These are phyloP conservation scores for Sclerospora graminicola DNA, from an alignment of 352 stramenopile species.

Conservation along the genomic window DNA sequence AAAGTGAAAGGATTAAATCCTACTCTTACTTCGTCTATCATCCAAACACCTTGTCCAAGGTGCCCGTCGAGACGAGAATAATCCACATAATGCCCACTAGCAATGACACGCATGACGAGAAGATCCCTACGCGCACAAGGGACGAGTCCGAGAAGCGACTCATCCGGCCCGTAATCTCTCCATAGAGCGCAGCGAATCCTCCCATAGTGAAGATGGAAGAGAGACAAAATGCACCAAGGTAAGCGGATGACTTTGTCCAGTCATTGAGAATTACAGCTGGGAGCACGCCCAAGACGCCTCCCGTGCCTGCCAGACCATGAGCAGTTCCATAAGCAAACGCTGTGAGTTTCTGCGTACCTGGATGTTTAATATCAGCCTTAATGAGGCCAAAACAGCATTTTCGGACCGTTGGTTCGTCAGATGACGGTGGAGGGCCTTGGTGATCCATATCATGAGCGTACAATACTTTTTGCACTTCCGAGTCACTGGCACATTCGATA, in stretches of 20 bases:
- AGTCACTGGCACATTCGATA: constrained; percentile 9
- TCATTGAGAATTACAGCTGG: constrained; percentile 81
- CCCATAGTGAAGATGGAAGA: constrained; percentile 85
- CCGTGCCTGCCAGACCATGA: constrained; percentile 71
- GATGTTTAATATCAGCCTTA: constrained; percentile 47
- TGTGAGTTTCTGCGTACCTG: constrained; percentile 47
- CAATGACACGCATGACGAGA: constrained; percentile 59
- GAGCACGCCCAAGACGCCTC: constrained; percentile 70
- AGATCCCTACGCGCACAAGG: constrained; percentile 49
- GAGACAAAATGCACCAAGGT: constrained; percentile 80
- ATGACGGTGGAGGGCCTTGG: constrained; percentile 6
- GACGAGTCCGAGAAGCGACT: constrained; percentile 47
- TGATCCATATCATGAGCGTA: constrained; percentile 26
- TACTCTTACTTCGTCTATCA: constrained; percentile 3
- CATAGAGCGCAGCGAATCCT: constrained; percentile 71
- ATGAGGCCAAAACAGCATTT: constrained; percentile 33
- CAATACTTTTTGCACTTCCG: constrained; percentile 28
- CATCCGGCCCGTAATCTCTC: constrained; percentile 50
- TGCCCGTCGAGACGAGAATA: constrained; percentile 50
- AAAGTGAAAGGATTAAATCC: not conserved
- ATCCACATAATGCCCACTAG: constrained; percentile 62
- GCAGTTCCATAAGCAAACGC: constrained; percentile 77
- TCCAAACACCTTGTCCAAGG: constrained; percentile 59
- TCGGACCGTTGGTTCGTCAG: constrained; percentile 1
- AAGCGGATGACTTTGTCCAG: constrained; percentile 53